Evolutionary conservation across 805 yeast genomes (phyloP).

Genomic region (Lipomyces spencermartinsiae): DNA sequence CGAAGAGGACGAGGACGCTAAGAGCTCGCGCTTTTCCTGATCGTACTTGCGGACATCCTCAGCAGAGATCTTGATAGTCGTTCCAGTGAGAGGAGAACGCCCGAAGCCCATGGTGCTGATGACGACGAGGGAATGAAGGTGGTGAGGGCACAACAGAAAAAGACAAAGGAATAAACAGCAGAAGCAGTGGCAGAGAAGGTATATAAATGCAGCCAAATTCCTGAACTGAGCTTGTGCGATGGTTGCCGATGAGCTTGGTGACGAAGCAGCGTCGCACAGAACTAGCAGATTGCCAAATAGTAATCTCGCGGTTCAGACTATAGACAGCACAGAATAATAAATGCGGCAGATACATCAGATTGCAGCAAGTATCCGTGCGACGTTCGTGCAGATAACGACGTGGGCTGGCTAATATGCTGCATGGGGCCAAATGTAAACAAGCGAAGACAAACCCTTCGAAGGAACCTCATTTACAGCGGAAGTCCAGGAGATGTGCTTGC

Average conservation of each 20-base stretch:
- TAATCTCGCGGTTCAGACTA: background rate
- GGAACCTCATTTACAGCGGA: background rate
- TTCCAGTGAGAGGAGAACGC: constrained; percentile 10
- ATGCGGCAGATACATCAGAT: background rate
- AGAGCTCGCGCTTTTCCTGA: constrained; percentile 4
- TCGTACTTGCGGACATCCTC: constrained; percentile 23
- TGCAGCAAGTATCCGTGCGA: background rate
- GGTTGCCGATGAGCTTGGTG: background rate
- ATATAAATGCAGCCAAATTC: background rate
- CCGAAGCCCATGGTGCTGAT: constrained; percentile 6
- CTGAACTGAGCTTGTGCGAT: background rate
- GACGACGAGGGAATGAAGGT: background rate
- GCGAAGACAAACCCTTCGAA: background rate
- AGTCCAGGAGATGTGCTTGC: background rate
- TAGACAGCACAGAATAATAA: background rate
- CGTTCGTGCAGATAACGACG: background rate
- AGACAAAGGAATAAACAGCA: background rate
- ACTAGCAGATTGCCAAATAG: background rate
- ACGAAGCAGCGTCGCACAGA: background rate
- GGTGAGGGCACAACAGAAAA: background rate
- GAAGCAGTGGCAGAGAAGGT: background rate
- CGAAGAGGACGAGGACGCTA: constrained; percentile 8
- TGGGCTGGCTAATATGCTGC: background rate
- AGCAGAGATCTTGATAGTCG: constrained; percentile 14
- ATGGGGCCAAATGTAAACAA: background rate